Evolutionary conservation across 495 filamentous ascomycete species (phyloP).

Genomic region (Elaphomyces granulatus): DNA sequence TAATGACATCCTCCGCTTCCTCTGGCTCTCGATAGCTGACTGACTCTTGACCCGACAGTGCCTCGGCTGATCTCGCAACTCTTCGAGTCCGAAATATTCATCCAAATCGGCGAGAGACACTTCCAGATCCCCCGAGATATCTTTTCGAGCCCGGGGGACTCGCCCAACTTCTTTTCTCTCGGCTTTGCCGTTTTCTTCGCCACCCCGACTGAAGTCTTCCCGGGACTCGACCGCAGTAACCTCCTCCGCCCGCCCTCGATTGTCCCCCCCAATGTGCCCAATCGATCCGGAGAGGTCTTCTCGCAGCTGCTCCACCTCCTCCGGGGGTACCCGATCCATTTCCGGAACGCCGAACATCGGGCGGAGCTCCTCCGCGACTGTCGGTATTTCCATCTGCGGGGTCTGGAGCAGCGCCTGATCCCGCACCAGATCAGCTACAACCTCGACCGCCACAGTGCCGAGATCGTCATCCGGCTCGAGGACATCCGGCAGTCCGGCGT

Average conservation of each 20-base stretch:
- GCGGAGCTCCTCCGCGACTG: slow-evolving; percentile 70
- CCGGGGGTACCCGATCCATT: slow-evolving; percentile 72
- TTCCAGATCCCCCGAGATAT: slow-evolving; percentile 87
- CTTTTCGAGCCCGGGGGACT: slow-evolving; percentile 72
- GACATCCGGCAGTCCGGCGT: slow-evolving; percentile 79
- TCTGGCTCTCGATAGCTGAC: neutral
- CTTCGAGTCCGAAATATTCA: slow-evolving; percentile 87
- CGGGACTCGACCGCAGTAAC: slow-evolving; percentile 62
- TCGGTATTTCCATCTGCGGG: slow-evolving; percentile 84
- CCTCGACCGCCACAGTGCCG: slow-evolving; percentile 44
- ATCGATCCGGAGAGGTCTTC: slow-evolving; percentile 66
- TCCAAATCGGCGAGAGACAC: slow-evolving; percentile 67
- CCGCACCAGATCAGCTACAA: slow-evolving; percentile 68
- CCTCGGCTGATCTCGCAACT: slow-evolving; percentile 84
- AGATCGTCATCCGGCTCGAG: slow-evolving; percentile 71
- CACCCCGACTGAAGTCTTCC: slow-evolving; percentile 65
- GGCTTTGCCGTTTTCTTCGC: slow-evolving; percentile 86
- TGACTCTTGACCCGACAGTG: slow-evolving; percentile 34
- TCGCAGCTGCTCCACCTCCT: slow-evolving; percentile 70
- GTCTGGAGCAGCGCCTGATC: slow-evolving; percentile 77
- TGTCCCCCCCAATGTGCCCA: slow-evolving; percentile 64
- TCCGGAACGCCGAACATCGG: slow-evolving; percentile 66
- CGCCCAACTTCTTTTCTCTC: slow-evolving; percentile 89
- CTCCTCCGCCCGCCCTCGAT: slow-evolving; percentile 88
- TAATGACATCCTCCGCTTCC: slow-evolving; percentile 21